Base-by-base conservation (phyloP, 352 stramenopile genomes). In the Globisporangium cylindrosporum region DNA sequence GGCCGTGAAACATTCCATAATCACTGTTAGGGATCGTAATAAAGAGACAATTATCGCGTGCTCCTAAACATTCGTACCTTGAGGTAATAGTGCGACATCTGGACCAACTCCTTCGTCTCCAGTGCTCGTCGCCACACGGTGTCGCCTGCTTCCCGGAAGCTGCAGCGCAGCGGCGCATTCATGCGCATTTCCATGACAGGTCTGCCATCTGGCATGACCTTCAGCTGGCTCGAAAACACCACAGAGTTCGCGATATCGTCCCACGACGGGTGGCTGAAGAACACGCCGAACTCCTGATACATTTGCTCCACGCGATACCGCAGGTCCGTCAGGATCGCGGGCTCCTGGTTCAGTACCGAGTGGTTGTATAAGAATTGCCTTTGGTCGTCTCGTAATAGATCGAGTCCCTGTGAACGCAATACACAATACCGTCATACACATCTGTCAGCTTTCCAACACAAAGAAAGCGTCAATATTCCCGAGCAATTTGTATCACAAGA, bases 161-260 rank as follows among this genome's bases (percentile, higher is more conserved):
- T 20, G 43, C 59, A 65, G 20, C 14, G 20, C 41, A 65, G 43
- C 9, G 25, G 59, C n/a, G 64, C 34, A 20, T 65, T 64, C 4
- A 73, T 58, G 18, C 78, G 64, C 62, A 81, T 53, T 51, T 81
- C 59, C 9, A 58, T 43, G 15, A 41, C 1, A 12, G 29, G 59
- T 0, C 36, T 36, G 8, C 0, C 7, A 10, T 3, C n/a, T 9
- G 36, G 24, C 20, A 43, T 34, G 22, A 8, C 12, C 41, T 55
- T 54, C 15, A 62, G 22, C 22, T n/a, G 34, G 32, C 27, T 61
- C 7, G n/a, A 55, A 25, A 25, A 62, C 12, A 57, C 38, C 10
- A 51, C 32, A 0, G 62, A 48, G 14, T 67, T 32, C 4, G 15
- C 48, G 32, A 49, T 66, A 22, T 51, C 48, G 48, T 22, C 6